Evolutionary conservation across 148 eudicot species (phyloP).

Genomic region (Chenopodium album): DNA sequence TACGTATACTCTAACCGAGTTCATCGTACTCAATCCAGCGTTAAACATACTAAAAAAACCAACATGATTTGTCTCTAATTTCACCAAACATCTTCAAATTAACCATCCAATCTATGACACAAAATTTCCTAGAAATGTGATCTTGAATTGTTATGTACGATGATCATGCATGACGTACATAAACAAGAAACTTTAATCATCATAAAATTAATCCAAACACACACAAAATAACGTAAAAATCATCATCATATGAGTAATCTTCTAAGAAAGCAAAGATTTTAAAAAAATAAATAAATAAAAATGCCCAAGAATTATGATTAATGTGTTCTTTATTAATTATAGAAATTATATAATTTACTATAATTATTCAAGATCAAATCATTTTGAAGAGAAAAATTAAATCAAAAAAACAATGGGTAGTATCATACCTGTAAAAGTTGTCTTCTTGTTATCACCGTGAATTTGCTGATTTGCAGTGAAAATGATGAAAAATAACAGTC

Average conservation of each 20-base stretch:
- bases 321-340: not conserved
- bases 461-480: constrained; percentile 1
- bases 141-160: not conserved
- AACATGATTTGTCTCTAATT: not conserved
- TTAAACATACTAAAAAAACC: not conserved
- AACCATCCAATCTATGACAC: not conserved
- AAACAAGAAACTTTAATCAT: not conserved
- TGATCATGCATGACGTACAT: too few species aligned
- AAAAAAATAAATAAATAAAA: not conserved
- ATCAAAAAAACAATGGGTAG: not conserved
- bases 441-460: not conserved
- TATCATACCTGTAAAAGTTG: constrained; percentile 15
- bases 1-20: too few species aligned
- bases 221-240: not conserved
- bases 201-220: not conserved
- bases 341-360: not conserved
- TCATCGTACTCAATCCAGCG: too few species aligned
- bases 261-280: not conserved
- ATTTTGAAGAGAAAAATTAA: not conserved
- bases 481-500: constrained; percentile 5
- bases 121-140: not conserved
- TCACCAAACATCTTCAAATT: not conserved
- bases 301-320: not conserved
- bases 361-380: constrained; percentile 1
- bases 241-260: not conserved